phyloP scores from a whole-genome alignment of 2,329 filamentous ascomycete genomes.

The Paecilomyces formosus region DNA sequence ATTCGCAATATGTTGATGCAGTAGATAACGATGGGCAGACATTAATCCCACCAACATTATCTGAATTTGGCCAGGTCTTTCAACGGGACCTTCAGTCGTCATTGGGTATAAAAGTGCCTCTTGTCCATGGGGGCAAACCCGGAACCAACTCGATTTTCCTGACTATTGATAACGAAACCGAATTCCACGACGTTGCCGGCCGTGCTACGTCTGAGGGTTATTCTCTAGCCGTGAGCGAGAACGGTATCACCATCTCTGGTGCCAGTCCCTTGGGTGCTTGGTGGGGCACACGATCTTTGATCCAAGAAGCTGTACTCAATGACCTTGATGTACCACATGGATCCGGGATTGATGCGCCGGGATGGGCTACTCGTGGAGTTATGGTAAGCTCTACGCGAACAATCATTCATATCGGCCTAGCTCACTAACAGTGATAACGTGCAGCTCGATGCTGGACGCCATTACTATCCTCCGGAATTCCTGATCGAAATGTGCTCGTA shows the following conservation, averaged over 20 bases:
- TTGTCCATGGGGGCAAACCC: conserved; percentile 15
- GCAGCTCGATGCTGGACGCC: conserved; percentile 44
- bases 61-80: conserved; percentile 43
- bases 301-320: conserved; percentile 42
- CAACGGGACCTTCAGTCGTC: conserved; percentile 24
- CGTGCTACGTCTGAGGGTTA: conserved; percentile 45
- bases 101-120: conserved; percentile 21
- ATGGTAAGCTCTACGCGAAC: conserved; percentile 20
- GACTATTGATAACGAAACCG: conserved; percentile 36
- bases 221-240: conserved; percentile 32
- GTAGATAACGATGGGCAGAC: conserved; percentile 43
- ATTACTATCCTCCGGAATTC: conserved; percentile 48
- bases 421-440: not conserved
- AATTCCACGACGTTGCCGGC: conserved; percentile 41
- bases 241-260: conserved; percentile 41
- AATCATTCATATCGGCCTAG: no score
- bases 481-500: conserved; percentile 49
- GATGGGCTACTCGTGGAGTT: conserved; percentile 42
- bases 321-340: conserved; percentile 36
- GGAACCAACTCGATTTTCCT: conserved; percentile 33
- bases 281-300: conserved; percentile 48
- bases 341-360: conserved; percentile 40
- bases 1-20: conserved; percentile 31
- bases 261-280: conserved; percentile 47
- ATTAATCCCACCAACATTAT: conserved; percentile 45